Evolutionary conservation across 2,329 filamentous ascomycete genomes (phyloP), one percentile per base, ranked within the genome.

Genomic region (Hymenoscyphus infarciens): DNA sequence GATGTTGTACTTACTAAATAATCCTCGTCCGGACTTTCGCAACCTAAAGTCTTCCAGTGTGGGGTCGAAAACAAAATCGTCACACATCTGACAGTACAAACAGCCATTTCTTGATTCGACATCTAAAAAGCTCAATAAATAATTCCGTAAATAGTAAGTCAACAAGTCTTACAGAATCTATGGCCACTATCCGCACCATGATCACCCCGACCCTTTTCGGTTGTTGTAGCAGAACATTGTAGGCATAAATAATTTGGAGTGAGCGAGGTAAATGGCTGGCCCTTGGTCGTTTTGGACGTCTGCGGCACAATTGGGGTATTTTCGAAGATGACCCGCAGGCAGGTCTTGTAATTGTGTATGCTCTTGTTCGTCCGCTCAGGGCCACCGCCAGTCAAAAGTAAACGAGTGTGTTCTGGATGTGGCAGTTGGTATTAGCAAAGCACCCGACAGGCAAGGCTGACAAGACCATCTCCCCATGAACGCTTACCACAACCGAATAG

Each of bases 1-100:
- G 7, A 54, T 53, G 45, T 29, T 56, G 25, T 45, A 74, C 81
- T 69, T 76, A 89, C 87, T 85, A 68, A 87, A 87, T 22, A 83
- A 84, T 49, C 87, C 85, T 2, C 84, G 87, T 10, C 85, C 86
- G 69, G 87, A 84, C 75, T 91, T 90, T 62, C 87, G 82, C 52
- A 91, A 77, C 64, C 91, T 83, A 61, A 92, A 82, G 59, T 90
- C 87, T 72, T 95, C 91, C 5, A 95, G 79, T 5, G 88, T 90
- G 5, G 90, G 89, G 69, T 95, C 91, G 82, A 90, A 94, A 35
- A 95, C 87, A 67, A 91, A 87, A 74, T 95, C 91, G 72, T 90
- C 85, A 73, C 91, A 95, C 73, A 91, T 87, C 67, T 92, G 88
- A 75, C 91, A 95, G 76, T 89, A 94, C 6, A 95, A 78, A 57